Base-by-base conservation (phyloP, 495 filamentous ascomycete species). In the Aspergillus wentii region DNA sequence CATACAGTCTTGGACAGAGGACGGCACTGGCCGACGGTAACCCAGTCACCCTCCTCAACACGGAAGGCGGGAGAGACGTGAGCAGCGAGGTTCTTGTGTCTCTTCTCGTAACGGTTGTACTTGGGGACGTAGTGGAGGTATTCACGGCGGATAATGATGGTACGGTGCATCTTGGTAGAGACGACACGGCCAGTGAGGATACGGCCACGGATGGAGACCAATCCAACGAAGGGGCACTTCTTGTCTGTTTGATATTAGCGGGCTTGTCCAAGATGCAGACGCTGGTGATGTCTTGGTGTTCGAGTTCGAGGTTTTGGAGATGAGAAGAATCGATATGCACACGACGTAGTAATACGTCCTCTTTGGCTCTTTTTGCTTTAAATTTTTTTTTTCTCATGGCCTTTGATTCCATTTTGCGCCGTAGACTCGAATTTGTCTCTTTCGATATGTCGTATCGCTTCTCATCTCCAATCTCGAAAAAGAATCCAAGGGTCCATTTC, bases 151-250 rank as follows among this genome's bases (percentile, higher is more conserved):
- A 99, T 95, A 78, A 97, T 81, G 63, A 96, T 78, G 56, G 92
- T 98, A 65, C 90, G 83, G 84, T 96, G 90, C 90, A 96, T 96
- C 85, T 96, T 96, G 66, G 94, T 99, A 48, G 89, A 95, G 64
- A 97, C 86, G 57, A 99, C 92, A 64, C 86, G 94, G 60, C 92
- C 92, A 61, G 91, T 95, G 50, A 99, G 78, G 83, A 99, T 96
- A 90, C 92, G 90, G 66, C 92, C 92, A 75, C 92, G 92, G 79
- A 97, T 96, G 54, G 88, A 95, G 58, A 97, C 89, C 62, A 86
- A 74, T 64, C 94, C 94, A 50, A 88, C 94, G 82, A 97, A 99
- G 55, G 92, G 92, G 82, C 92, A 99, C 79, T 99, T 99, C 84
- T 99, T 96, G 82, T 99, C 92, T 95, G 66, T 61, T 61, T 28